Conservation (phyloP, 192 early-diverging fungal genomes). For the Gonapodya sp. region DNA sequence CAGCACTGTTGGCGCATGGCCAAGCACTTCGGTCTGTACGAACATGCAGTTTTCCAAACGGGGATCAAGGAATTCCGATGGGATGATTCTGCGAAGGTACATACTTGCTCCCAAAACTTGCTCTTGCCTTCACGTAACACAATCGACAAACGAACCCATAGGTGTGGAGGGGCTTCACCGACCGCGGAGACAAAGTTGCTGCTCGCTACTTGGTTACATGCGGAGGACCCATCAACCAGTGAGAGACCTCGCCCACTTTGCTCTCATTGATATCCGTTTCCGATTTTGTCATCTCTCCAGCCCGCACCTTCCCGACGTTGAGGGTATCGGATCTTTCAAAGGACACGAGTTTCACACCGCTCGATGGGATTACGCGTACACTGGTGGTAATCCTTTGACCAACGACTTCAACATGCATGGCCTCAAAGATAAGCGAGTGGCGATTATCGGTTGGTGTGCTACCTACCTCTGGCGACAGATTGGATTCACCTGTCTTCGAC, state of each 20-base stretch:
- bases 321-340: neutral
- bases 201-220: neutral
- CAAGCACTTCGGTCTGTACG: neutral
- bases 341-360: slow-evolving; percentile 6
- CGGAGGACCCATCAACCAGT: too few species aligned
- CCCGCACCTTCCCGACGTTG: slow-evolving; percentile 6
- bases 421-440: slow-evolving; percentile 2
- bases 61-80: neutral
- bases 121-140: too few species aligned
- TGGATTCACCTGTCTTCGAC: neutral
- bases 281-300: too few species aligned
- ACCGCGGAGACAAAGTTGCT: neutral
- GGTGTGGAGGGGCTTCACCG: neutral
- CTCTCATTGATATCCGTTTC: too few species aligned
- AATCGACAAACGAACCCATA: too few species aligned
- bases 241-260: too few species aligned
- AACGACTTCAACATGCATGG: neutral
- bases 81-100: too few species aligned
- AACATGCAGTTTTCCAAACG: slow-evolving; percentile 1
- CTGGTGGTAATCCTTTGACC: slow-evolving; percentile 6
- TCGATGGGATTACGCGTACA: neutral
- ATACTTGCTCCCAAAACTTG: too few species aligned
- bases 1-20: neutral
- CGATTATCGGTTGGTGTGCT: neutral
- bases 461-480: neutral